phyloP scores from a whole-genome alignment of 108 stramenopile species.

The Pseudonitzschia multistriata region DNA sequence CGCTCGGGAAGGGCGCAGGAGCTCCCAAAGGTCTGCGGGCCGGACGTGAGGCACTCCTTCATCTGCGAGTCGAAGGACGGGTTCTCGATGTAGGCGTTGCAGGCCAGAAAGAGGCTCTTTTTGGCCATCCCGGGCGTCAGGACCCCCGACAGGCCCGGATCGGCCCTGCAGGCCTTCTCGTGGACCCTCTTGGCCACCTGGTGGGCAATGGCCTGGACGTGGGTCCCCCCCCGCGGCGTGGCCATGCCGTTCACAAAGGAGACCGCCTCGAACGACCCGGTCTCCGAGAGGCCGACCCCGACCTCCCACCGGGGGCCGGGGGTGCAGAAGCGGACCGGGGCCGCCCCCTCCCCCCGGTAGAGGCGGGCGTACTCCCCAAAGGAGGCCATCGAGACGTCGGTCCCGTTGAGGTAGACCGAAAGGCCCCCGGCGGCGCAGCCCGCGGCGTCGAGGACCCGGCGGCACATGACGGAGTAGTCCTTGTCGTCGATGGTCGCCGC shows the following conservation, averaged over 20 bases:
- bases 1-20: constrained; percentile 41
- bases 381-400: constrained; percentile 72
- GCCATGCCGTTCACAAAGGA: constrained; percentile 91
- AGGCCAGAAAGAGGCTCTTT: constrained; percentile 88
- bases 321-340: constrained; percentile 55
- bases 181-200: constrained; percentile 73
- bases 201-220: constrained; percentile 74
- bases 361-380: constrained; percentile 90
- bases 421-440: constrained; percentile 78
- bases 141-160: constrained; percentile 48
- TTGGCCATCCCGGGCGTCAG: constrained; percentile 73
- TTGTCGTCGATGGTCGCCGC: constrained; percentile 43
- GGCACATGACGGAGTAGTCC: constrained; percentile 78
- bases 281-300: constrained; percentile 61
- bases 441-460: constrained; percentile 85
- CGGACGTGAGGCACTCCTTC: constrained; percentile 94
- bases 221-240: constrained; percentile 86
- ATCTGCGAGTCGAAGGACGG: constrained; percentile 98
- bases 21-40: constrained; percentile 82
- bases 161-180: constrained; percentile 49
- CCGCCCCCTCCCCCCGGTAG: constrained; percentile 67
- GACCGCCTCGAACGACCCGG: constrained; percentile 51
- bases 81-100: constrained; percentile 95
- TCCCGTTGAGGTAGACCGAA: constrained; percentile 86
- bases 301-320: constrained; percentile 80